Percentiles rank a stretch among this genome's conserved stretches.
These are phyloP conservation scores for Lophiotrema nucula DNA, from an alignment of 495 filamentous ascomycete species.

Conservation along the genomic window DNA sequence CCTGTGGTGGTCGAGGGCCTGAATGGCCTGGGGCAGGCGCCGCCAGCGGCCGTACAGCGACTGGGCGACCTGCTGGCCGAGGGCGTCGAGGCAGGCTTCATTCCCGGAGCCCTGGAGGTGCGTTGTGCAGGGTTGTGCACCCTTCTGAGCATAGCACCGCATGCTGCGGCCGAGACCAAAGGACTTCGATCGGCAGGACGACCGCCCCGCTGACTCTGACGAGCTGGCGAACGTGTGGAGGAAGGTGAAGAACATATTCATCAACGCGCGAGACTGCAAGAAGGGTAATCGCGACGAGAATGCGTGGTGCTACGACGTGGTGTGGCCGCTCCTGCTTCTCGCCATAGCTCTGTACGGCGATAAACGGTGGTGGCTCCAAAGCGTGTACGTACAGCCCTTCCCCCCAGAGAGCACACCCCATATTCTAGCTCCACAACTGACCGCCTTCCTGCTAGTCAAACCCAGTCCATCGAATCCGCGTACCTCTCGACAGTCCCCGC, in stretches of 20 bases:
- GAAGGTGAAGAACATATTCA: constrained; percentile 21
- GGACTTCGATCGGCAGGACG: constrained; percentile 3
- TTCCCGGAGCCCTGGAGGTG: constrained; percentile 19
- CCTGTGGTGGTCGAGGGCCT: constrained; percentile 6
- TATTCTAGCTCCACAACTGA: neutral
- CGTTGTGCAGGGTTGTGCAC: constrained; percentile 12
- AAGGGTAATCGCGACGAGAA: constrained; percentile 21
- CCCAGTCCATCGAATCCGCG: neutral
- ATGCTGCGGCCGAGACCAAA: neutral
- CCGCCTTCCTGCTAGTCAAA: neutral
- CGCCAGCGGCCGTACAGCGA: constrained; percentile 5
- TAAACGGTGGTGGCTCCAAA: constrained; percentile 18
- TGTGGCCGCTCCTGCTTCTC: constrained; percentile 18
- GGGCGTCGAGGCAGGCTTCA: constrained; percentile 19
- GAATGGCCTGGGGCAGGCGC: constrained; percentile 14
- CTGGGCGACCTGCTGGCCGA: constrained; percentile 24
- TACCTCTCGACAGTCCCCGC: neutral
- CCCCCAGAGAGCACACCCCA: too few relatives aligned
- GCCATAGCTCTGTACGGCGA: constrained; percentile 22
- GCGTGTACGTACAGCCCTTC: constrained; percentile 11
- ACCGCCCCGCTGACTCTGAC: constrained; percentile 5
- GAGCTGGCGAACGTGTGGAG: constrained; percentile 13
- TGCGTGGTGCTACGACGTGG: constrained; percentile 21
- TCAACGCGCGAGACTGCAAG: constrained; percentile 18
- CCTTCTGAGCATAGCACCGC: too few relatives aligned